Evolutionary conservation across 2,329 filamentous ascomycete genomes (phyloP).

Genomic region (Cladophialophora psammophila): DNA sequence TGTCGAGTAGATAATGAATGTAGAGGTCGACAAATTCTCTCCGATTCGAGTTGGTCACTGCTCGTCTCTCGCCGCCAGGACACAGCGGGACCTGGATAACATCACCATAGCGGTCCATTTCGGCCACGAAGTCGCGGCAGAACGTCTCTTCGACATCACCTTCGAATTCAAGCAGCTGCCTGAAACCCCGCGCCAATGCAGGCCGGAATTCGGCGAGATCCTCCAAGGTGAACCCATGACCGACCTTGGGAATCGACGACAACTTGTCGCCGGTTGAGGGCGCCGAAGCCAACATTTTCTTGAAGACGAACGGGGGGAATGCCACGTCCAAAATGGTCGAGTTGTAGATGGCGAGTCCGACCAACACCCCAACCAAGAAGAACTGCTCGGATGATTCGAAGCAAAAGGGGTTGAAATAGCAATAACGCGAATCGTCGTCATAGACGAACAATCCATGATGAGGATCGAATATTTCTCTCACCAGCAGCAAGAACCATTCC

Average conservation of each 20-base stretch:
- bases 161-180: conserved; percentile 79
- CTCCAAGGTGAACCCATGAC: conserved; percentile 76
- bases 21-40: conserved; percentile 88
- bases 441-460: conserved; percentile 92
- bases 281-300: conserved; percentile 80
- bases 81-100: conserved; percentile 73
- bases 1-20: conserved; percentile 79
- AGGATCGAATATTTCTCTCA: conserved; percentile 89
- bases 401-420: conserved; percentile 90
- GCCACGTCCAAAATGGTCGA: conserved; percentile 90
- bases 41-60: conserved; percentile 84
- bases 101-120: conserved; percentile 78
- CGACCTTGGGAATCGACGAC: conserved; percentile 62
- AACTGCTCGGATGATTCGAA: conserved; percentile 93
- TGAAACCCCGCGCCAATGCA: conserved; percentile 75
- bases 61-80: conserved; percentile 72
- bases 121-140: conserved; percentile 79
- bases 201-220: conserved; percentile 86
- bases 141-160: conserved; percentile 83
- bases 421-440: conserved; percentile 87
- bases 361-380: conserved; percentile 84
- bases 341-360: conserved; percentile 93
- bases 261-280: conserved; percentile 66
- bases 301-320: conserved; percentile 86
- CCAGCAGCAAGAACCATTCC: conserved; percentile 90